Conservation (phyloP, 371 early-diverging fungal genomes). For the Mucor circinelloides region DNA sequence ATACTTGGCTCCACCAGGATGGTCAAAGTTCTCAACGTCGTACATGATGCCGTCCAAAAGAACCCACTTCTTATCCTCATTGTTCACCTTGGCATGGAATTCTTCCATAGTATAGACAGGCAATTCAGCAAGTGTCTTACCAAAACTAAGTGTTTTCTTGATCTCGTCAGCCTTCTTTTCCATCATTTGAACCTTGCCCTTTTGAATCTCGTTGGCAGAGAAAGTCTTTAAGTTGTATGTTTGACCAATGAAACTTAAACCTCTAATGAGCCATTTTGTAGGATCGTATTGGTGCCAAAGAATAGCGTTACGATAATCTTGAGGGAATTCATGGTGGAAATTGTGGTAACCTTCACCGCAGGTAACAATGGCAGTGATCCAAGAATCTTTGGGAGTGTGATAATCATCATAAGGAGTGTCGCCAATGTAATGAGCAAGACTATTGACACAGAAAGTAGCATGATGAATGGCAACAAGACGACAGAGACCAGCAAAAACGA, state of each 20-base stretch:
- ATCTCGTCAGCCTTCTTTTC: conserved; percentile 73
- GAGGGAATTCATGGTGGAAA: conserved; percentile 95
- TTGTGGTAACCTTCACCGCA: conserved; percentile 89
- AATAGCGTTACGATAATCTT: conserved; percentile 95
- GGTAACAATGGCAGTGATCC: conserved; percentile 81
- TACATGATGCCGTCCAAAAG: conserved; percentile 88
- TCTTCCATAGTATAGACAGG: conserved; percentile 81
- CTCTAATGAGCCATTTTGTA: conserved; percentile 91
- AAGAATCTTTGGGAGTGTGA: conserved; percentile 79
- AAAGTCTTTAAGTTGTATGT: conserved; percentile 87
- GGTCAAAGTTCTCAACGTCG: conserved; percentile 89
- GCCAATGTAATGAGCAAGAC: conserved; percentile 83
- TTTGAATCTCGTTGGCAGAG: conserved; percentile 88
- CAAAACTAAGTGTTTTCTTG: conserved; percentile 73
- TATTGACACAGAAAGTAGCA: conserved; percentile 95
- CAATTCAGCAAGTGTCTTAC: conserved; percentile 66
- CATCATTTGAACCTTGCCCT: conserved; percentile 84
- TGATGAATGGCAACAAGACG: conserved; percentile 88
- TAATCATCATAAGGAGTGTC: conserved; percentile 79
- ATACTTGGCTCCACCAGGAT: conserved; percentile 89
- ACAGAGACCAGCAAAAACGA: conserved; percentile 79
- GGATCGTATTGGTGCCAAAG: conserved; percentile 92
- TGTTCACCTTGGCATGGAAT: conserved; percentile 56
- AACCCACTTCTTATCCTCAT: conserved; percentile 73
- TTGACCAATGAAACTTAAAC: conserved; percentile 66